phyloP scores from a whole-genome alignment of 2,329 filamentous ascomycete species.

The Pezicula radicicola region DNA sequence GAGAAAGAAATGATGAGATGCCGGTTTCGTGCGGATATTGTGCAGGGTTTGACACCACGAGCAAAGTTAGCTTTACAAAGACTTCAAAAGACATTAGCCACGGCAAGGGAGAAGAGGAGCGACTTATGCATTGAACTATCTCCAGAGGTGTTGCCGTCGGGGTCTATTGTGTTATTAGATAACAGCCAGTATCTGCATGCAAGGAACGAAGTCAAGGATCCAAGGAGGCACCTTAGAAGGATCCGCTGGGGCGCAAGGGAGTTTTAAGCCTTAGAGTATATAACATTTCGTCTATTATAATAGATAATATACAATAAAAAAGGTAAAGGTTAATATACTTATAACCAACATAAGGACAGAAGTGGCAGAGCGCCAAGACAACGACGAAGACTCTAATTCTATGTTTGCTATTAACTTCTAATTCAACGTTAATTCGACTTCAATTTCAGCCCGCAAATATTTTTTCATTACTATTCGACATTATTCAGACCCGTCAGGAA shows the following conservation, averaged over 20 bases:
- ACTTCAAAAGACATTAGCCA: conserved; percentile 22
- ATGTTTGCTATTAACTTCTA: too few species aligned
- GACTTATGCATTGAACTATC: conserved; percentile 21
- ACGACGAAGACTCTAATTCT: too few species aligned
- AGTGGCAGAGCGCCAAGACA: too few species aligned
- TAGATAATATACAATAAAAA: too few species aligned
- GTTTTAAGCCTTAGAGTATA: conserved; percentile 10
- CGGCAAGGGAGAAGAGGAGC: conserved; percentile 6
- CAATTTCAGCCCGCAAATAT: too few species aligned
- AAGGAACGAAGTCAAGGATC: conserved; percentile 31
- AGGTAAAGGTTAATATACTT: too few species aligned
- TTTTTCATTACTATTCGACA: too few species aligned
- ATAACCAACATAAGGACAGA: too few species aligned
- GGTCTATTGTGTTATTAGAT: conserved; percentile 32
- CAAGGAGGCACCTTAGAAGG: conserved; percentile 31
- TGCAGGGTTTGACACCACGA: conserved; percentile 18
- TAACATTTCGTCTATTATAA: too few species aligned
- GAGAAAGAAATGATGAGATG: conserved; percentile 9
- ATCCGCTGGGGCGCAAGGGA: conserved; percentile 31
- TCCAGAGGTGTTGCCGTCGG: conserved; percentile 20
- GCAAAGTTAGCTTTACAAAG: conserved; percentile 27
- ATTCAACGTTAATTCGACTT: too few species aligned
- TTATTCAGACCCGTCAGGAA: too few species aligned
- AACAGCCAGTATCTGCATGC: conserved; percentile 35
- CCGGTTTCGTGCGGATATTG: conserved; percentile 29